These are phyloP conservation scores for Colletotrichum navitas DNA, from an alignment of 2,329 filamentous ascomycete genomes.

Conservation along the genomic window DNA sequence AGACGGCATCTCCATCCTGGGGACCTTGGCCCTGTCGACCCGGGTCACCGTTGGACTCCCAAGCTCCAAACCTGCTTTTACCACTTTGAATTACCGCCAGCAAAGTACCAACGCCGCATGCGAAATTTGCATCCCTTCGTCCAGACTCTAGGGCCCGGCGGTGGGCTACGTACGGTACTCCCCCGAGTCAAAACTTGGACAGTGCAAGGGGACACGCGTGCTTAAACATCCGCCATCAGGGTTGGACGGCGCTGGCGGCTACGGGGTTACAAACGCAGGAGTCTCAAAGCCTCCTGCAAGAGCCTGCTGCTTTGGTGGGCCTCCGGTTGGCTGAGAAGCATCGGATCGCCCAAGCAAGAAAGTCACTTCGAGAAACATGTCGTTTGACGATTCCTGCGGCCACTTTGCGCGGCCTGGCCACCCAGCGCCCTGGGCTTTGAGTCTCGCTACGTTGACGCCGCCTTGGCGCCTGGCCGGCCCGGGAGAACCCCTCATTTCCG, in stretches of 20 bases:
- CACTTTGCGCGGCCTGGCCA: constrained; percentile 23
- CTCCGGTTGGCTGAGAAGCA: constrained; percentile 20
- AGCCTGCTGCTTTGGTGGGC: neutral
- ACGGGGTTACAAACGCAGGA: neutral
- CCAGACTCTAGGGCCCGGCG: constrained; percentile 3
- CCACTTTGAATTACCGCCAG: neutral
- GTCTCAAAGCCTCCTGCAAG: constrained; percentile 2
- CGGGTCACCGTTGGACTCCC: neutral
- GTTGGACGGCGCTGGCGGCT: neutral
- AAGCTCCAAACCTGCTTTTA: constrained; percentile 4
- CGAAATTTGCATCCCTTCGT: constrained; percentile 10
- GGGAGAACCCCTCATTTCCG: constrained; percentile 7
- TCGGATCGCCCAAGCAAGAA: constrained; percentile 15
- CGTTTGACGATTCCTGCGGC: constrained; percentile 32
- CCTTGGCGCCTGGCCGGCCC: constrained; percentile 16
- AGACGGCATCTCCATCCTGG: constrained; percentile 27
- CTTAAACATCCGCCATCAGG: neutral
- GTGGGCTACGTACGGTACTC: constrained; percentile 1
- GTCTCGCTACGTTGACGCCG: constrained; percentile 31
- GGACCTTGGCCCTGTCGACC: constrained; percentile 4
- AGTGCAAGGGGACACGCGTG: neutral
- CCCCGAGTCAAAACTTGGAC: neutral
- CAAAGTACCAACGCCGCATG: constrained; percentile 11
- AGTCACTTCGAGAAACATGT: constrained; percentile 22
- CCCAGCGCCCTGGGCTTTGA: constrained; percentile 14